Evolutionary conservation across 1,284 basidiomycete genomes (phyloP), one percentile per base, ranked within the genome.

Genomic region (Cutaneotrichosporon sp.): DNA sequence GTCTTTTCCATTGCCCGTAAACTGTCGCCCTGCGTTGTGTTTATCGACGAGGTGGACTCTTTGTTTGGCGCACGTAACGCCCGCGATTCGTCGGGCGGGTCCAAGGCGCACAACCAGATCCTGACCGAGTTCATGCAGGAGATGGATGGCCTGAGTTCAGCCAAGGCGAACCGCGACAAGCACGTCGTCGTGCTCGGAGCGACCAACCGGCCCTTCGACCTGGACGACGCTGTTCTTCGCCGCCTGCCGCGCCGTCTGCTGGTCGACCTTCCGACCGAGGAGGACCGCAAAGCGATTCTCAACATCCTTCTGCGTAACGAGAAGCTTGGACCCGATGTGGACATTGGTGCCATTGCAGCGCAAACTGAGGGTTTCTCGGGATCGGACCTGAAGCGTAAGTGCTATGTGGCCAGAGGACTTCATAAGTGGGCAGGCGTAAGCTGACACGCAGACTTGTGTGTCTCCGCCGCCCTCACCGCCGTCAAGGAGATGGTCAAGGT

Each of bases 21-120:
- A 38, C 76, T 96, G 15, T 88, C 91, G 2, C 93, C 93, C 1
- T 94, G 91, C 63, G 90, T 97, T 49, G 83, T 97, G 49, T 97
- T 97, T 77, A 80, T 97, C 56, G 93, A 97, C 72, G 93, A 97
- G 74, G 88, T 97, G 51, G 93, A 97, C 68, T 89, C 89, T 1
- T 80, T 97, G 1, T 92, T 97, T 60, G 89, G 90, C 26, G 90
- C 91, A 23, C 85, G 93, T 21, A 83, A 85, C 62, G 86, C 84
- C 15, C 82, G 88, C 20, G 88, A 90, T 56, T 84, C 84, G 49
- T 90, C 88, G 7, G 85, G 89, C 58, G 86, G 78, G 78, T 56
- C 63, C 13, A 83, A 86, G 71, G 91, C 87, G 26, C 91, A 90
- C 73, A 82, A 88, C 59, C 77, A 72, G 49, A 59, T 74, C 42